Conservation (phyloP, 305 asterid genomes). For the Striga hermonthica region DNA sequence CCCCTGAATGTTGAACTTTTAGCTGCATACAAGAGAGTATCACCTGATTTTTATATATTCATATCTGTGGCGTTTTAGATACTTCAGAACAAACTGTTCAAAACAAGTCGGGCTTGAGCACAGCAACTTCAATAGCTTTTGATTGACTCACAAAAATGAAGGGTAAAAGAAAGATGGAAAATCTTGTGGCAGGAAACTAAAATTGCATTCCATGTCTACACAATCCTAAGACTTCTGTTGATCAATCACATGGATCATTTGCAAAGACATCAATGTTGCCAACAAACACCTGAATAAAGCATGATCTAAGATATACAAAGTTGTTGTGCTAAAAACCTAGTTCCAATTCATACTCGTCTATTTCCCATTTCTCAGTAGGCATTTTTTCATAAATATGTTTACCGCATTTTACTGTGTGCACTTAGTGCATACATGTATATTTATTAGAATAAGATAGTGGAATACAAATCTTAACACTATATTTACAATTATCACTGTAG, state of each 20-base stretch:
- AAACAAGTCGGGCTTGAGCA: not conserved
- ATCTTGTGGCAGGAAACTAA: not conserved
- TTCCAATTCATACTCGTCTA: not conserved
- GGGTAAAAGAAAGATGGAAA: not conserved
- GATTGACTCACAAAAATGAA: not conserved
- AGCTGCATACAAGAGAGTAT: no score
- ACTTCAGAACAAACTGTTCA: no score
- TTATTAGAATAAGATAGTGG: no score
- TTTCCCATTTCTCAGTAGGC: not conserved
- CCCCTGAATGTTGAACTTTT: no score
- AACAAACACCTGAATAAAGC: not conserved
- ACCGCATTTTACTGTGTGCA: not conserved
- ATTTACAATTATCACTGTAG: no score
- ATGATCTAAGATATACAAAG: not conserved
- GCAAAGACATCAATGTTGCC: not conserved
- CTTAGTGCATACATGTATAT: no score
- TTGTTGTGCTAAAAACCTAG: not conserved
- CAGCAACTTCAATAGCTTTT: not conserved
- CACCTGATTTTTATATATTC: no score
- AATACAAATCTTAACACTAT: no score
- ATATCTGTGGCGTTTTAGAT: no score
- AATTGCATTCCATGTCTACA: slow-evolving; percentile 12
- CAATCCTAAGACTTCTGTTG: slow-evolving; percentile 3
- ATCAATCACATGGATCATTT: not conserved
- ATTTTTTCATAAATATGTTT: not conserved